Conservation (phyloP, 2,329 filamentous ascomycete genomes). For the Fusarium graminum region DNA sequence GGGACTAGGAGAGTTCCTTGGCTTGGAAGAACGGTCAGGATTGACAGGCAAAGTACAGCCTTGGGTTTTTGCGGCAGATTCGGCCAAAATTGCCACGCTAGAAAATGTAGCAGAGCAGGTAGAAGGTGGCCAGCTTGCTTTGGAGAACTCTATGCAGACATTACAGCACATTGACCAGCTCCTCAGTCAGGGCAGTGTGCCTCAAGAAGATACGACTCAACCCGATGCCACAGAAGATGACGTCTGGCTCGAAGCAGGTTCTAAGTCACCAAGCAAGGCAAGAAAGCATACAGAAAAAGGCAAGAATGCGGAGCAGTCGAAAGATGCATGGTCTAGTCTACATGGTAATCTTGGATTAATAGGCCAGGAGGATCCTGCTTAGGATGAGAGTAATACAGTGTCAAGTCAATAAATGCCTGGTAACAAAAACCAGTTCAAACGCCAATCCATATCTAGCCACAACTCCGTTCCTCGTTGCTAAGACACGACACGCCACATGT, state of each 20-base stretch:
- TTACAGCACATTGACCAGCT: slow-evolving; percentile 65
- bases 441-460: slow-evolving; percentile 41
- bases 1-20: slow-evolving; percentile 61
- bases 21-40: slow-evolving; percentile 55
- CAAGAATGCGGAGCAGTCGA: slow-evolving; percentile 40
- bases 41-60: slow-evolving; percentile 62
- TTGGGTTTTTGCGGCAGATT: slow-evolving; percentile 72
- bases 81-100: slow-evolving; percentile 70
- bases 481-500: slow-evolving; percentile 16
- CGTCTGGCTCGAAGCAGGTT: slow-evolving; percentile 55
- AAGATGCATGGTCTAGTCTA: slow-evolving; percentile 64
- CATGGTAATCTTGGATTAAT: slow-evolving; percentile 68
- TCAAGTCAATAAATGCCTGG: slow-evolving; percentile 34
- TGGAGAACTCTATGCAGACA: slow-evolving; percentile 65
- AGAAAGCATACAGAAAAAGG: slow-evolving; percentile 49
- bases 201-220: slow-evolving; percentile 40
- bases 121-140: slow-evolving; percentile 68
- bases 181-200: slow-evolving; percentile 55
- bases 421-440: slow-evolving; percentile 43
- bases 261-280: slow-evolving; percentile 39
- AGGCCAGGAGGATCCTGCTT: slow-evolving; percentile 52
- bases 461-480: slow-evolving; percentile 43
- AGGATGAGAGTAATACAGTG: slow-evolving; percentile 26
- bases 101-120: slow-evolving; percentile 71
- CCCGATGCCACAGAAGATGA: slow-evolving; percentile 48